A percentile compares a stretch with the other conserved stretches of the same genome.
Conservation (phyloP, 768 basidiomycete genomes). For the Kondoa malvinella region DNA sequence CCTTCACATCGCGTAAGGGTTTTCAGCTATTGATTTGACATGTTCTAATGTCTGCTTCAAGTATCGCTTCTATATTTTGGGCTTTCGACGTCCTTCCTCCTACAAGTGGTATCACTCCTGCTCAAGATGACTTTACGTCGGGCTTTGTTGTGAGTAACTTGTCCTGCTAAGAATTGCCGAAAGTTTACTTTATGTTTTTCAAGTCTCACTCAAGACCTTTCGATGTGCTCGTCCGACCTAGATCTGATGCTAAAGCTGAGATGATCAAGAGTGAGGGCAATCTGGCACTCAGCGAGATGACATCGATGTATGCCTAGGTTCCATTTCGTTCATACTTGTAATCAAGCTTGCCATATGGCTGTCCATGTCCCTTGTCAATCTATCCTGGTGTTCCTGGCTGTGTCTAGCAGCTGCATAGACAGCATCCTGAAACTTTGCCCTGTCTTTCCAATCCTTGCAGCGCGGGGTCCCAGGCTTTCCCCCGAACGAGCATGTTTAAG, state of each 20-base stretch:
- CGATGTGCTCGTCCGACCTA: neutral
- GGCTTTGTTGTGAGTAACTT: neutral
- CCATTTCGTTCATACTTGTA: too few relatives aligned
- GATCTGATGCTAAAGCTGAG: neutral
- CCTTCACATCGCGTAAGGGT: conserved; percentile 7
- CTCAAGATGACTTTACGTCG: neutral
- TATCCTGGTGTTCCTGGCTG: too few relatives aligned
- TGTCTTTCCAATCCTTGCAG: too few relatives aligned
- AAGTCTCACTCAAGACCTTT: neutral
- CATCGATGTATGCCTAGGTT: neutral
- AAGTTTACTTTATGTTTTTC: too few relatives aligned
- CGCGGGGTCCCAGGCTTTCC: too few relatives aligned
- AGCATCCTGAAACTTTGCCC: too few relatives aligned
- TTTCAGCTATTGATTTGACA: neutral
- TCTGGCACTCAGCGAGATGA: neutral
- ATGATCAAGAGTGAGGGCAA: neutral
- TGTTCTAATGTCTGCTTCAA: neutral
- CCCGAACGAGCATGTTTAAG: too few relatives aligned
- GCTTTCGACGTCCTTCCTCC: conserved; percentile 10
- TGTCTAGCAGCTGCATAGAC: too few relatives aligned
- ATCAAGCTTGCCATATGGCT: too few relatives aligned
- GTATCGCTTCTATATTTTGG: conserved; percentile 13
- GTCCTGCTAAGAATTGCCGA: too few relatives aligned
- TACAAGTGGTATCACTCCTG: neutral
- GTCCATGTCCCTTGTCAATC: too few relatives aligned